phyloP scores from a whole-genome alignment of 2,329 filamentous ascomycete genomes.

The Aphanocladium album region DNA sequence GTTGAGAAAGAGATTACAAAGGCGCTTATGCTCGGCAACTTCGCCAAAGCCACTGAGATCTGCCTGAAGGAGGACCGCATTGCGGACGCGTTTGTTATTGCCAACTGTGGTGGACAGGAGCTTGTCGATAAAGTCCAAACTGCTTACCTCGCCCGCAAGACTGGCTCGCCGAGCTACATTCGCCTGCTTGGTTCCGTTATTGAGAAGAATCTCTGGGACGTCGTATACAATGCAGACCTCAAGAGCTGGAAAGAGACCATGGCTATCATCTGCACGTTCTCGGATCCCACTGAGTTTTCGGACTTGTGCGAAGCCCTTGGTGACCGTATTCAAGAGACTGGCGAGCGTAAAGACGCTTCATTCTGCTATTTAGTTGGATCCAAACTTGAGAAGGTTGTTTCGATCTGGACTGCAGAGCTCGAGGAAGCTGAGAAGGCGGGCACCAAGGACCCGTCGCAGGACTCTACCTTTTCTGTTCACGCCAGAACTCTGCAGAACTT shows the following conservation, averaged over 20 bases:
- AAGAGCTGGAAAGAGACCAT: constrained; percentile 96
- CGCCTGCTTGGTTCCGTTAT: constrained; percentile 87
- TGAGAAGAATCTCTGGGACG: constrained; percentile 94
- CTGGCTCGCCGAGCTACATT: constrained; percentile 82
- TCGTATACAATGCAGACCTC: constrained; percentile 93
- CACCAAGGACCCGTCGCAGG: constrained; percentile 60
- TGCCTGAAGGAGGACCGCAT: constrained; percentile 85
- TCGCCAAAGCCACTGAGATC: constrained; percentile 82
- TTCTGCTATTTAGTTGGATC: constrained; percentile 96
- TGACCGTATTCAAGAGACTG: constrained; percentile 78
- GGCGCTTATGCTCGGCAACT: constrained; percentile 83
- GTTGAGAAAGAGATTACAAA: constrained; percentile 84
- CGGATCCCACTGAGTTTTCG: constrained; percentile 83
- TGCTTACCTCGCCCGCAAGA: constrained; percentile 80
- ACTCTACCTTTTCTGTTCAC: constrained; percentile 87
- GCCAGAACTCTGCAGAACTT: constrained; percentile 84
- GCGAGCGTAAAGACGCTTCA: constrained; percentile 79
- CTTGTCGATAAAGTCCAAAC: constrained; percentile 91
- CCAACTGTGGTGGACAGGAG: constrained; percentile 90
- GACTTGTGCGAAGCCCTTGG: constrained; percentile 93
- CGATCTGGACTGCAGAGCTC: constrained; percentile 88
- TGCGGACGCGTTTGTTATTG: constrained; percentile 96
- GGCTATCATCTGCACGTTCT: constrained; percentile 93
- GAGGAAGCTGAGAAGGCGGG: constrained; percentile 75
- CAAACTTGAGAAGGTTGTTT: constrained; percentile 94